Conservation (phyloP, 805 yeast genomes). For the Zygoascus flipseniorum region DNA sequence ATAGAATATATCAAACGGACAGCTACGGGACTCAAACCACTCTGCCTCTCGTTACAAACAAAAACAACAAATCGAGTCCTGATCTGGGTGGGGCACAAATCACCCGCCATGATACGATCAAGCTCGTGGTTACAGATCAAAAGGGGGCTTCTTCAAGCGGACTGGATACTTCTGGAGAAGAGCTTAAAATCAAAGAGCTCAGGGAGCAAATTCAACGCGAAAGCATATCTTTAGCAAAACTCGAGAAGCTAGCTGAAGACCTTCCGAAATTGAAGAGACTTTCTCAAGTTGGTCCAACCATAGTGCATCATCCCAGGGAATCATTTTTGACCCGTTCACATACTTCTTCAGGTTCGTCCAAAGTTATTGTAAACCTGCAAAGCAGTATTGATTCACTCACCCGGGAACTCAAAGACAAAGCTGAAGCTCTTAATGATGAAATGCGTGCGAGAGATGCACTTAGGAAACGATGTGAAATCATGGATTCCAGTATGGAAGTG, state of each 20-base stretch:
- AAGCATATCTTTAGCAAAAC: slow-evolving; percentile 26
- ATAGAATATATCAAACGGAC: not conserved
- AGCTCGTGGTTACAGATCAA: not conserved
- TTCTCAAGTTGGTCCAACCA: not conserved
- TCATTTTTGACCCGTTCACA: not conserved
- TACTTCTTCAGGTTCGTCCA: not conserved
- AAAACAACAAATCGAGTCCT: not conserved
- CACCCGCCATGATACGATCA: not conserved
- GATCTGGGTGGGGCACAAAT: not conserved
- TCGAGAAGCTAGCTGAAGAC: slow-evolving; percentile 16
- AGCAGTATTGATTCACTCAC: slow-evolving; percentile 47
- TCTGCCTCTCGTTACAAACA: not conserved
- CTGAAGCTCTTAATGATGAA: slow-evolving; percentile 36
- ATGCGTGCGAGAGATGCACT: slow-evolving; percentile 44
- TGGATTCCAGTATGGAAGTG: slow-evolving; percentile 22
- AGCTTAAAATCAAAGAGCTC: slow-evolving; percentile 17
- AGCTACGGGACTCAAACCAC: not conserved
- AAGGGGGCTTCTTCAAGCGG: no score
- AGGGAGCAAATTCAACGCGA: slow-evolving; percentile 22
- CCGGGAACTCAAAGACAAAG: slow-evolving; percentile 36
- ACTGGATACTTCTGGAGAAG: not conserved
- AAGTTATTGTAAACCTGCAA: slow-evolving; percentile 27
- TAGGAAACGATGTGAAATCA: slow-evolving; percentile 14
- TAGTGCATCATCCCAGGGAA: not conserved
- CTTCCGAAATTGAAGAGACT: slow-evolving; percentile 9